Evolutionary conservation across 1,139 yeast species (phyloP).

Genomic region (Schwanniomyces etchellsii): DNA sequence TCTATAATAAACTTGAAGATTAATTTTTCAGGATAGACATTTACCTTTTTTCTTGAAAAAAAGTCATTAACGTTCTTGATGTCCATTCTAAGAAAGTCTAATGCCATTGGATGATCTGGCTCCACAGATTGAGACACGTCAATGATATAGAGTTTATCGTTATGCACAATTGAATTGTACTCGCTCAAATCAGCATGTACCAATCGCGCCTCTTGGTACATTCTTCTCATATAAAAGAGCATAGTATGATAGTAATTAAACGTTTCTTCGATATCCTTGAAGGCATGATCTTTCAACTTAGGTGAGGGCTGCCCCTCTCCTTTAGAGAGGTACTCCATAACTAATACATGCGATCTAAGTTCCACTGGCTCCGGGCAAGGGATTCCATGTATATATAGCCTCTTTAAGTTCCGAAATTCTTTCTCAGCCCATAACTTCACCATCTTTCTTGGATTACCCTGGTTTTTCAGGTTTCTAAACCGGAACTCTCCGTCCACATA

Average conservation of each 20-base stretch:
- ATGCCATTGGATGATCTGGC: conserved; percentile 96
- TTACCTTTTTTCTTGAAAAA: conserved; percentile 64
- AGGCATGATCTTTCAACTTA: conserved; percentile 74
- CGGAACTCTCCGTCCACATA: conserved; percentile 96
- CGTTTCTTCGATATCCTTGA: conserved; percentile 58
- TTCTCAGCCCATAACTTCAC: conserved; percentile 98
- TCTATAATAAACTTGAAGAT: conserved; percentile 69
- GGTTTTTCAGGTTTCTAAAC: conserved; percentile 76
- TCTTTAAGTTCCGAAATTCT: conserved; percentile 85
- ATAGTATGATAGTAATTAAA: conserved; percentile 69
- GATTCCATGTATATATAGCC: conserved; percentile 72
- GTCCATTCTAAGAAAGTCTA: conserved; percentile 95
- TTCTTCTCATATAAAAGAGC: conserved; percentile 76
- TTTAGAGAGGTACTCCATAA: conserved; percentile 83
- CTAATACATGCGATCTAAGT: conserved; percentile 82
- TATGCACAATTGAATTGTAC: conserved; percentile 84
- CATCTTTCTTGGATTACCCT: conserved; percentile 95
- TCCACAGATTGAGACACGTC: conserved; percentile 98
- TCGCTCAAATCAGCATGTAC: conserved; percentile 98
- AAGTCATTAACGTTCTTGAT: conserved; percentile 91
- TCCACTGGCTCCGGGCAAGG: conserved; percentile 93
- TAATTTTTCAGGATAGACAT: conserved; percentile 74
- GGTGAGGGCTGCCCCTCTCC: conserved; percentile 89
- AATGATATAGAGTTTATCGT: conserved; percentile 75
- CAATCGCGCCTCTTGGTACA: conserved; percentile 82